phyloP scores from a whole-genome alignment of 768 basidiomycete genomes.

The Arthromyces matolae region DNA sequence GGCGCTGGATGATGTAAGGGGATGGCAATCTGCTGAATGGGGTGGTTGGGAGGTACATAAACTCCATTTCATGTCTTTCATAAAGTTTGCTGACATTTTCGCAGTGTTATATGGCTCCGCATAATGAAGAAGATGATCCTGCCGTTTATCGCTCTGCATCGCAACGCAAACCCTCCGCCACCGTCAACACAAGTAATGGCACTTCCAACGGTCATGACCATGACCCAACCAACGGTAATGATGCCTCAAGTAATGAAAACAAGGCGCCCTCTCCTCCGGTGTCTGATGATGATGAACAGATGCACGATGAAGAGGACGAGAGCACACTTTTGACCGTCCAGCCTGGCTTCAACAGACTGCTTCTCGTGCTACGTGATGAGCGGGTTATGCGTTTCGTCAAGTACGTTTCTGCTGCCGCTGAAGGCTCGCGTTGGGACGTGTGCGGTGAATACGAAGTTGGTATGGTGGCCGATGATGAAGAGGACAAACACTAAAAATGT shows the following conservation, averaged over 20 bases:
- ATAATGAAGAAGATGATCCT: slow-evolving; percentile 93
- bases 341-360: slow-evolving; percentile 84
- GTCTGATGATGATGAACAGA: slow-evolving; percentile 40
- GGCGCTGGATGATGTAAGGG: slow-evolving; percentile 31
- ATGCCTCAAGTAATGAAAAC: slow-evolving; percentile 9
- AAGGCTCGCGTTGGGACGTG: slow-evolving; percentile 91
- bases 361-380: slow-evolving; percentile 89
- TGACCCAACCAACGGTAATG: not conserved
- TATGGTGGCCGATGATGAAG: slow-evolving; percentile 58
- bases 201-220: slow-evolving; percentile 8
- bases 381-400: slow-evolving; percentile 94
- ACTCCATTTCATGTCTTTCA: slow-evolving; percentile 7
- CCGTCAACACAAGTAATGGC: slow-evolving; percentile 13
- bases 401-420: slow-evolving; percentile 86
- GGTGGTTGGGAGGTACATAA: slow-evolving; percentile 89
- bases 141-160: slow-evolving; percentile 81
- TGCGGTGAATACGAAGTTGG: slow-evolving; percentile 92
- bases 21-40: slow-evolving; percentile 74
- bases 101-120: slow-evolving; percentile 92
- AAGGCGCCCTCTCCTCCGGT: slow-evolving; percentile 15
- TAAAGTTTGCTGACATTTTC: slow-evolving; percentile 8
- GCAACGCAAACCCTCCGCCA: slow-evolving; percentile 31
- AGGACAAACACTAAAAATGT: slow-evolving; percentile 11
- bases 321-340: slow-evolving; percentile 83
- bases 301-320: slow-evolving; percentile 58